Evolutionary conservation across 306 rosid species (phyloP), one percentile per base, ranked within the genome.

Genomic region (Adenanthera pavonina): DNA sequence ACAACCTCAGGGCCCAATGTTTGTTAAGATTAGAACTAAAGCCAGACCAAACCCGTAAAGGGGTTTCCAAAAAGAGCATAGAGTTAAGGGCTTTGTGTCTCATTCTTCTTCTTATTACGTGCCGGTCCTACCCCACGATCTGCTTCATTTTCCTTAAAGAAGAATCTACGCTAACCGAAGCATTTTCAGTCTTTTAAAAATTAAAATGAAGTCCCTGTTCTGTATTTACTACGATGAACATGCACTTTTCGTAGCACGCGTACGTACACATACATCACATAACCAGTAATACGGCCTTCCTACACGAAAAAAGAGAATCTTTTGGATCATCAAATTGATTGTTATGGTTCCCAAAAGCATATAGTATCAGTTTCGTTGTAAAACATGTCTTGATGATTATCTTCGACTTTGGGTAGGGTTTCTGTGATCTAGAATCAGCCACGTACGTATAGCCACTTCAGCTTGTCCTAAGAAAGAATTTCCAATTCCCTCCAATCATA

Each of bases 351-450:
- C 65, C 71, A 54, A 65, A 83, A 78, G 69, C 20, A 9, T 16
- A 20, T 49, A 47, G 70, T 61, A 78, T 65, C 83, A 70, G 72
- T 60, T 78, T 80, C 80, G 61, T 75, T 77, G 64, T 60, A 52
- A 74, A 68, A 43, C 12, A 19, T 65, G 56, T 10, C 69, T 34
- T 36, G 64, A 78, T 77, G 72, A 66, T 84, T 79, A 57, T 60
- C 72, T 72, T 75, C 70, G 72, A 60, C 71, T 83, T 76, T 81
- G 36, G 38, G 76, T 76, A 56, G 78, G 86, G 78, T 84, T 72
- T 73, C 59, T 76, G 19, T 83, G 82, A 78, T 25, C 77, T 57
- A 75, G 46, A 83, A 78, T 54, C 69, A 64, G 44, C 48, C 75
- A 43, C 46, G 71, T 65, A 35, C n/a, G 72, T 57, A 59, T 69